Conservation (phyloP, 2,329 filamentous ascomycete species). For the Aspergillus clavatus region DNA sequence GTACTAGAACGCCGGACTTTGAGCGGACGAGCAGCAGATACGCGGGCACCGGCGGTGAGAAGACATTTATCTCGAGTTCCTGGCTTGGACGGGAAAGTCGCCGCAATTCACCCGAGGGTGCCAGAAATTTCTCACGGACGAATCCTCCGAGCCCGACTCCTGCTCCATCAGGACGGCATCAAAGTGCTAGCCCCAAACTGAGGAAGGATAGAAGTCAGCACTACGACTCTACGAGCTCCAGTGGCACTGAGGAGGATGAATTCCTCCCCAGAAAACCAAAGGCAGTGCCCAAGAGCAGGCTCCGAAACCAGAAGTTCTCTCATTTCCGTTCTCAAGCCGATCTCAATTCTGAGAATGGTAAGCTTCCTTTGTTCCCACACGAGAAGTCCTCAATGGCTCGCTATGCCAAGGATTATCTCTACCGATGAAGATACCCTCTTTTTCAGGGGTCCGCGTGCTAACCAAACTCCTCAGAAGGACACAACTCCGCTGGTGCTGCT, state of each 20-base stretch:
- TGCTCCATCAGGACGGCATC: slow-evolving; percentile 32
- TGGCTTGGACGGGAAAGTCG: slow-evolving; percentile 50
- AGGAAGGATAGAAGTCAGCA: slow-evolving; percentile 29
- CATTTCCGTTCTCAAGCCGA: slow-evolving; percentile 23
- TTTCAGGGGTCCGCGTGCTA: background rate
- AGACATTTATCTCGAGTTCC: slow-evolving; percentile 51
- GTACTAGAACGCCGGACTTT: slow-evolving; percentile 35
- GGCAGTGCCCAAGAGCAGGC: slow-evolving; percentile 38
- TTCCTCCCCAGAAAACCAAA: slow-evolving; percentile 33
- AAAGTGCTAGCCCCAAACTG: slow-evolving; percentile 42
- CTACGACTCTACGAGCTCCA: slow-evolving; percentile 38
- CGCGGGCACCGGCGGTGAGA: slow-evolving; percentile 51
- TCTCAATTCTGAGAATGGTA: slow-evolving; percentile 27
- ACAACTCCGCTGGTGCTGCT: slow-evolving; percentile 28
- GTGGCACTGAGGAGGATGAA: slow-evolving; percentile 33
- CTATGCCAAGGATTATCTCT: background rate
- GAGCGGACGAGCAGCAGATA: slow-evolving; percentile 53
- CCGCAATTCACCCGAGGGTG: slow-evolving; percentile 44
- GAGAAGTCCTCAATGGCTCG: background rate
- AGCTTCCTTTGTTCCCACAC: slow-evolving; percentile 16
- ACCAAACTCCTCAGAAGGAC: slow-evolving; percentile 23
- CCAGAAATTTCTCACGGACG: slow-evolving; percentile 30
- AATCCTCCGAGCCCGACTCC: slow-evolving; percentile 33
- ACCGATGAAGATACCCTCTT: background rate
- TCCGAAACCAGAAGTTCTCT: slow-evolving; percentile 27